Evolutionary conservation across 495 filamentous ascomycete species (phyloP), one percentile per base, ranked within the genome.

Genomic region (Sphaerosporella brunnea): DNA sequence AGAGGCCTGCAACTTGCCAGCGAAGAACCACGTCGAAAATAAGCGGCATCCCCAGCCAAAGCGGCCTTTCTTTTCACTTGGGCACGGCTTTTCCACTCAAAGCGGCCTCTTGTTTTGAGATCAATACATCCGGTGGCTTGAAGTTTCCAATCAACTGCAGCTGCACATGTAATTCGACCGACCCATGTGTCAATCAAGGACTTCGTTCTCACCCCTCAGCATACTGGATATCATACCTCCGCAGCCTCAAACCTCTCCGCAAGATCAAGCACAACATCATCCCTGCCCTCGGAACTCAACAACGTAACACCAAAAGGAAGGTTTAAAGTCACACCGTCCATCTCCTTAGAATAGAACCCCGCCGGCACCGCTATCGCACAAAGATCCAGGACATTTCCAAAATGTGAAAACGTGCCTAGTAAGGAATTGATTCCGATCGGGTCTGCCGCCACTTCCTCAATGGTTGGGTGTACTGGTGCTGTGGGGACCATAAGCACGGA

Each of bases 251-350:
- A 73, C 19, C 67, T 54, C 18, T 57, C 61, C 9, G 74, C 74
- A 45, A 77, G 68, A 28, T 70, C 72, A 21, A 79, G 53, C 4
- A 74, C 60, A 56, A 69, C 69, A 15, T 67, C 70, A 66, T 79
- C 75, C 50, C 60, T 65, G 20, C 74, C 70, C 28, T 64, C 65
- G 2, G 67, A 71, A 2, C 69, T 71, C 9, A 80, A 58, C 35
- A 81, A 66, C 2, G 76, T 80, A 11, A 80, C 70, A 9, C 74
- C 73, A 61, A 80, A 81, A 5, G 77, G 76, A 51, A 80, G 56
- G 49, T 47, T 62, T n/a, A n/a, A n/a, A n/a, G n/a, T n/a, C 20
- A 53, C 43, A 19, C 28, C 43, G 11, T 15, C 20, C 1, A 2
- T 4, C 2, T 1, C 24, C 5, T 9, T 21, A 8, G 4, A 38